phyloP scores from a whole-genome alignment of 2,329 filamentous ascomycete genomes.

The Colletotrichum liriopes region DNA sequence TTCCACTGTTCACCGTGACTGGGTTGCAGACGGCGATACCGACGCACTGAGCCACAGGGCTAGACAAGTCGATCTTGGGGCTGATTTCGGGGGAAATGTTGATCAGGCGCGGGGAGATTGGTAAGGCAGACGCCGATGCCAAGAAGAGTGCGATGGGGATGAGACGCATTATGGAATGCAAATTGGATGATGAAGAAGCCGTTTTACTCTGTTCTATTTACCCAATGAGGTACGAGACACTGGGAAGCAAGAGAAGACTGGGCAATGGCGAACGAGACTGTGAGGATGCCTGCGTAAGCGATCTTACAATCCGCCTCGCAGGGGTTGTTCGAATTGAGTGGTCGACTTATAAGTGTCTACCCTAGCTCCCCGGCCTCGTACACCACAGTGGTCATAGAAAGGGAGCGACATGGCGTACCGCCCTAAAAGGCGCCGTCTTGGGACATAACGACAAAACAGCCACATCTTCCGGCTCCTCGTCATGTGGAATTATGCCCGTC shows the following conservation, averaged over 20 bases:
- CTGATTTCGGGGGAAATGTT: slow-evolving; percentile 1
- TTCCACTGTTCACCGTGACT: background rate
- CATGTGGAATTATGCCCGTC: background rate
- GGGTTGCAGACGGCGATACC: slow-evolving; percentile 7
- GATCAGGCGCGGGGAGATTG: background rate
- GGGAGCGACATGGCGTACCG: background rate
- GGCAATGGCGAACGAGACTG: background rate
- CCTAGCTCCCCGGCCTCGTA: background rate
- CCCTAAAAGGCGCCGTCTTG: background rate
- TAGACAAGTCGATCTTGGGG: background rate
- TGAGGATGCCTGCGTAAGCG: background rate
- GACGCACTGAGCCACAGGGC: background rate
- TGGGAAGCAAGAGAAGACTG: background rate
- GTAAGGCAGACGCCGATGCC: background rate
- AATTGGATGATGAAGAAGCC: background rate
- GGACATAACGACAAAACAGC: background rate
- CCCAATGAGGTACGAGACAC: background rate
- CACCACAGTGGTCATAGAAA: background rate
- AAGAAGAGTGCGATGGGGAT: background rate
- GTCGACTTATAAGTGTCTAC: background rate
- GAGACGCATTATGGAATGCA: background rate
- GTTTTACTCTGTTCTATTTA: background rate
- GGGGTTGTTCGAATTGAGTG: background rate
- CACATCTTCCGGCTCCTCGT: background rate
- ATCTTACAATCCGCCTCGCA: background rate